Evolutionary conservation across 208 protist species (phyloP), one percentile per base, ranked within the genome.

Genomic region (Acanthamoeba castellanii): DNA sequence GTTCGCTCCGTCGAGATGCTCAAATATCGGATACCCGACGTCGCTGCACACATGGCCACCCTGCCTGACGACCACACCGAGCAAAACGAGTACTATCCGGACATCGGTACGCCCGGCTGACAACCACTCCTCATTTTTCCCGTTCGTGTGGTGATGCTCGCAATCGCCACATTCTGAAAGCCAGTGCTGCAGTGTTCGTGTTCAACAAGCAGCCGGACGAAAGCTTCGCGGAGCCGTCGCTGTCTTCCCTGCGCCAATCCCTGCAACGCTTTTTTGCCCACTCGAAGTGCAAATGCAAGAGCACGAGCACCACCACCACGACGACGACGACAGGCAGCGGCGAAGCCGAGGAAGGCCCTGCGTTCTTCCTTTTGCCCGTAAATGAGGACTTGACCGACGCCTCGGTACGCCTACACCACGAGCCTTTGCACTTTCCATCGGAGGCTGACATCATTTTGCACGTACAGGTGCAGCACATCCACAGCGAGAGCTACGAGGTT

Each of bases 161-260:
- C 42, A 47, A 47, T 47, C 42, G 42, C n/a, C n/a, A n/a, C n/a
- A n/a, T n/a, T n/a, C n/a, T n/a, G n/a, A n/a, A n/a, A n/a, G n/a
- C n/a, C n/a, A n/a, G 1, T 30, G 13, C 14, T n/a, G 18, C 50
- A 88, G 81, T 88, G 81, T 88, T 88, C 47, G 5, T 88, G 25
- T 88, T 88, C 50, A 88, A 88, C 50, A 88, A 88, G 81, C 81
- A 88, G 30, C 81, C 81, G 45, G 81, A 88, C 30, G 81, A 88
- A 37, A 64, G 47, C 81, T 88, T 88, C 50, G 37, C 81, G 14
- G 50, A 88, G 52, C 22, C 30, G 14, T 14, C 81, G 25, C 42
- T 45, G 45, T 30, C 42, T 8, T 88, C 81, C 47, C 3, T 88
- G 25, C 81, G 32, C 7, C 81, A 64, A 0, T 88, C 81, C 1